phyloP scores from a whole-genome alignment of 1,284 basidiomycete genomes.

The Cryptococcus amylolentus region DNA sequence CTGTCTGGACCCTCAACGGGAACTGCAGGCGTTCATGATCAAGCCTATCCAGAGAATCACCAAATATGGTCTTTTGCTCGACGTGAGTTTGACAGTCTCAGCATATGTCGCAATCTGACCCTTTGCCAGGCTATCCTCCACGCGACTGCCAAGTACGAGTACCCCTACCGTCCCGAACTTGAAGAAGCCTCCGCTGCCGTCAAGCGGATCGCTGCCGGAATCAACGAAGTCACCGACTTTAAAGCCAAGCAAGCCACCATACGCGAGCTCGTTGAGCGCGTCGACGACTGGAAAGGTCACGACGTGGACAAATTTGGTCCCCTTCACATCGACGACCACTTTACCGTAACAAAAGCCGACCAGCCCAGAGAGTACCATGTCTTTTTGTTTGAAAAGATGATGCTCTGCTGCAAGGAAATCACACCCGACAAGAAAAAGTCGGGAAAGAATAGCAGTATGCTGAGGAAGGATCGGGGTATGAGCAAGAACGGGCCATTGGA shows the following conservation, averaged over 20 bases:
- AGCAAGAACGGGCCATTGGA: slow-evolving; percentile 51
- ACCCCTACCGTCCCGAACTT: slow-evolving; percentile 75
- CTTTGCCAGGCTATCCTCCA: slow-evolving; percentile 32
- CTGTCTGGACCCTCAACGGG: slow-evolving; percentile 52
- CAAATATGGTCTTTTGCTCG: slow-evolving; percentile 67
- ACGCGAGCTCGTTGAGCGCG: slow-evolving; percentile 78
- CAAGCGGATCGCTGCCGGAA: slow-evolving; percentile 89
- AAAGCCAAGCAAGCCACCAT: slow-evolving; percentile 72
- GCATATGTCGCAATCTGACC: slow-evolving; percentile 11
- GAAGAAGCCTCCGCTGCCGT: slow-evolving; percentile 78
- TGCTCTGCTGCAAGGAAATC: slow-evolving; percentile 93
- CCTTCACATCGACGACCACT: slow-evolving; percentile 88
- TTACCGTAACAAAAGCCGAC: slow-evolving; percentile 93
- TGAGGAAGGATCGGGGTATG: slow-evolving; percentile 54
- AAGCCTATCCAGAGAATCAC: slow-evolving; percentile 73
- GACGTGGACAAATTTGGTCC: slow-evolving; percentile 89
- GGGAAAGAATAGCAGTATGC: slow-evolving; percentile 41
- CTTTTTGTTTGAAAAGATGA: slow-evolving; percentile 98
- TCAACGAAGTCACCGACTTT: slow-evolving; percentile 86
- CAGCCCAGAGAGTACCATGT: slow-evolving; percentile 98
- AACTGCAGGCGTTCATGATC: slow-evolving; percentile 80
- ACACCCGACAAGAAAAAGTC: slow-evolving; percentile 51
- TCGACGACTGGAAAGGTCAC: slow-evolving; percentile 99
- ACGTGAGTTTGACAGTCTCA: slow-evolving; percentile 50
- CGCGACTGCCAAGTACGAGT: slow-evolving; percentile 52